Evolutionary conservation across 116 monocot species (phyloP).

Genomic region (Trichopus zeylanicus): DNA sequence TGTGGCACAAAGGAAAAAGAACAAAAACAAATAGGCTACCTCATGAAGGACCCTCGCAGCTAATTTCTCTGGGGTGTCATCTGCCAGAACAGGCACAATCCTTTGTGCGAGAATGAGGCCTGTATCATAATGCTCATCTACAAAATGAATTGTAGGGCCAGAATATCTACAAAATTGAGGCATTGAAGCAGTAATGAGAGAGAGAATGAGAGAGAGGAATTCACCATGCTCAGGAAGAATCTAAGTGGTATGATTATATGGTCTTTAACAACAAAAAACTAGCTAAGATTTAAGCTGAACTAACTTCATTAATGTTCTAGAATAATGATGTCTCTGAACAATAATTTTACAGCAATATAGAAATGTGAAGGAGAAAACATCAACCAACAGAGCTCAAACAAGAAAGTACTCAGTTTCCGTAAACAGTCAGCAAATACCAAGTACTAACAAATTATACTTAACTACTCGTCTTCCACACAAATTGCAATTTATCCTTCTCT

Average conservation of each 20-base stretch:
- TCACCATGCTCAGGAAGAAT: neutral
- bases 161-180: slow-evolving; percentile 47
- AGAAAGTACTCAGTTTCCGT: too few relatives aligned
- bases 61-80: slow-evolving; percentile 68
- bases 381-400: too few relatives aligned
- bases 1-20: neutral
- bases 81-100: slow-evolving; percentile 66
- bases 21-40: slow-evolving; percentile 27
- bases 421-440: too few relatives aligned
- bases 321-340: too few relatives aligned
- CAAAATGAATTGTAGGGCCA: slow-evolving; percentile 94
- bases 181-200: neutral
- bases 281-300: too few relatives aligned
- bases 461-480: too few relatives aligned
- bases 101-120: slow-evolving; percentile 78
- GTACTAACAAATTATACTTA: too few relatives aligned
- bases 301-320: too few relatives aligned
- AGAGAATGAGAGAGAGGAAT: neutral
- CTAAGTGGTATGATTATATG: neutral
- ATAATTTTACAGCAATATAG: too few relatives aligned
- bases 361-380: too few relatives aligned
- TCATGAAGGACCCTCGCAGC: slow-evolving; percentile 81
- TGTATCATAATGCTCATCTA: slow-evolving; percentile 87
- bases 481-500: too few relatives aligned
- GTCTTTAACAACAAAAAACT: too few relatives aligned